Percentiles rank a stretch among this genome's conserved stretches.
phyloP scores from a whole-genome alignment of 495 filamentous ascomycete genomes.

The Podospora anserina region DNA sequence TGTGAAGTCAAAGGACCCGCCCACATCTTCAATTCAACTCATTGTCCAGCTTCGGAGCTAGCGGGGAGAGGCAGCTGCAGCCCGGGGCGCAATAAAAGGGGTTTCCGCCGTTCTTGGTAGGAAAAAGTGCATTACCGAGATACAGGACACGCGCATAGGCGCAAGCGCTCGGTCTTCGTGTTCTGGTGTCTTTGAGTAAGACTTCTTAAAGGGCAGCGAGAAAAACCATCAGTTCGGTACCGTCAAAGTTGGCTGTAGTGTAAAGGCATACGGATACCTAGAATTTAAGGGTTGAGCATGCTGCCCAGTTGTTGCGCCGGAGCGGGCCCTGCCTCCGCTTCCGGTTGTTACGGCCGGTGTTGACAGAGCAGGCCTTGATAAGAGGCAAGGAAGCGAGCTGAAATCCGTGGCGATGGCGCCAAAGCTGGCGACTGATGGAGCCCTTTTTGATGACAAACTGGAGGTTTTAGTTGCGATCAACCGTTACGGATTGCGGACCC shows the following conservation, averaged over 20 bases:
- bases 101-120: background rate
- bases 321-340: background rate
- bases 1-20: background rate
- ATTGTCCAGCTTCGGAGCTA: conserved; percentile 1
- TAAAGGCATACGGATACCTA: too few species aligned
- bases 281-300: too few species aligned
- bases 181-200: conserved; percentile 3
- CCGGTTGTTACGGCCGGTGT: background rate
- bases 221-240: background rate
- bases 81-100: conserved; percentile 5
- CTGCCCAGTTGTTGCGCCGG: background rate
- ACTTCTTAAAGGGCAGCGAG: background rate
- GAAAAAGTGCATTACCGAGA: conserved; percentile 11
- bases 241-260: background rate
- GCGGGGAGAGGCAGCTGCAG: background rate
- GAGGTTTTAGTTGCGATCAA: conserved; percentile 16
- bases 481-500: conserved; percentile 10
- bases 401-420: background rate
- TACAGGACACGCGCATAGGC: conserved; percentile 8
- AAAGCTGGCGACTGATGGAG: background rate
- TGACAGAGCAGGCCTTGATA: background rate
- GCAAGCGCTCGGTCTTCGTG: conserved; percentile 2
- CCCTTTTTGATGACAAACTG: conserved; percentile 6
- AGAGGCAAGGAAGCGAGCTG: too few species aligned
- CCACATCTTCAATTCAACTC: conserved; percentile 7